Evolutionary conservation across 2,329 filamentous ascomycete species (phyloP), one percentile per base, ranked within the genome.

Genomic region (Dothidotthia symphoricarpi): DNA sequence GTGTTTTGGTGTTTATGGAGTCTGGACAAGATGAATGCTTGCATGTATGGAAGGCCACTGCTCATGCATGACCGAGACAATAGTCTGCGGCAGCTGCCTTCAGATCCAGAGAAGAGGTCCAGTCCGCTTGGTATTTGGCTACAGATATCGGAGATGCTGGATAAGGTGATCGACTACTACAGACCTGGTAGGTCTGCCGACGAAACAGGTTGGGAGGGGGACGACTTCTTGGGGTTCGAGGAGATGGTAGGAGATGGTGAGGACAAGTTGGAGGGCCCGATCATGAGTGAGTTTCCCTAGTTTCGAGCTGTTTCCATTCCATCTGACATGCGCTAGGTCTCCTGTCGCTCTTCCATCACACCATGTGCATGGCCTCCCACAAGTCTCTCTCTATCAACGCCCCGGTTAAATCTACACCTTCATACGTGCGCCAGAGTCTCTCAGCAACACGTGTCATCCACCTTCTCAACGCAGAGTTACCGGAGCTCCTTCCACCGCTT

Each of bases 371-470:
- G 51, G 65, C 78, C 2, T 78, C 76, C 3, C 76, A 77, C 55
- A 75, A 76, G 28, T 73, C 74, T 2, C 59, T 68, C 16, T 65
- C 64, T 5, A 66, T 69, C 42, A 58, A 69, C 38, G 68, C 63
- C 22, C 69, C 66, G 11, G 71, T 75, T 28, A 68, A 70, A 24
- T 71, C 70, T 3, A 74, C 71, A 4, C 62, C 72, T 4, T 78
- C 75, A 1, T 74, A 75, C 31, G 68, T 76, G 12, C 74, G 77
- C 11, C 76, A 78, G 51, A 74, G 72, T 22, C 68, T 78, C 4
- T 76, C 75, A 13, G 75, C 77, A n/a, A 70, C 76, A 16, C 72
- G 77, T 36, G 74, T 80, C 29, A 72, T 77, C 28, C 74, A 75
- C 33, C 71, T 74, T 15, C 69, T 76, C 16, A 69, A 69, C 10